Conservation (phyloP, 164 flowering plant genomes). For the Stephania japonica region DNA sequence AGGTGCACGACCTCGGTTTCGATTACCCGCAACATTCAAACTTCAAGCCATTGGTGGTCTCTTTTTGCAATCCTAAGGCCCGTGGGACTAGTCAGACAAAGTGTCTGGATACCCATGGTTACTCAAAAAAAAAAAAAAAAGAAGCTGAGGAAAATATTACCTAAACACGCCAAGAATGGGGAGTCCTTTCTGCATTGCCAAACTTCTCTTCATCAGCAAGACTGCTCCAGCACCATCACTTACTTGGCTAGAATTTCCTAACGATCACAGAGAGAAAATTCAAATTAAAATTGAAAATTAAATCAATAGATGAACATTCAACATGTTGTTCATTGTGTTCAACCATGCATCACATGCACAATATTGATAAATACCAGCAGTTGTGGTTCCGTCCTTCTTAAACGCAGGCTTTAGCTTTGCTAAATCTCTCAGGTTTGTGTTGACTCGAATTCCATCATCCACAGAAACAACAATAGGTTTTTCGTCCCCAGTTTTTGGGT, state of each 20-base stretch:
- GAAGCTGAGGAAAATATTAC: constrained; percentile 28
- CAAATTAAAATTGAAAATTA: not conserved
- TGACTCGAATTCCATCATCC: constrained; percentile 94
- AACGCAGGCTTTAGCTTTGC: constrained; percentile 78
- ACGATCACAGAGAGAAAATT: constrained; percentile 1
- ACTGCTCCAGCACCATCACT: constrained; percentile 99
- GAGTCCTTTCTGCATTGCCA: constrained; percentile 77
- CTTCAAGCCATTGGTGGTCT: too few species aligned
- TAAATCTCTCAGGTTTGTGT: constrained; percentile 48
- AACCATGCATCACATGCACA: not conserved
- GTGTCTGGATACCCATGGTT: too few species aligned
- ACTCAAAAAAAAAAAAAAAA: too few species aligned
- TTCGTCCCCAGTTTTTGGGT: constrained; percentile 89
- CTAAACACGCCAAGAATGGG: constrained; percentile 96
- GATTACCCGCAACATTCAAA: too few species aligned
- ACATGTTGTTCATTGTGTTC: not conserved
- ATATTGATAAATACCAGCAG: constrained; percentile 63
- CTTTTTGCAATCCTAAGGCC: too few species aligned
- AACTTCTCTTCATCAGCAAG: constrained; percentile 86
- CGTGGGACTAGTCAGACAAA: too few species aligned
- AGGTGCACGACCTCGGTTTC: too few species aligned
- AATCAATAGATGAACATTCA: not conserved
- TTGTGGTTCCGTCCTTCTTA: constrained; percentile 83
- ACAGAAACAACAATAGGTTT: constrained; percentile 59
- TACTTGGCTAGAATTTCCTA: constrained; percentile 95